Base-by-base conservation (phyloP, 352 stramenopile species). In the Pythium folliculosum region DNA sequence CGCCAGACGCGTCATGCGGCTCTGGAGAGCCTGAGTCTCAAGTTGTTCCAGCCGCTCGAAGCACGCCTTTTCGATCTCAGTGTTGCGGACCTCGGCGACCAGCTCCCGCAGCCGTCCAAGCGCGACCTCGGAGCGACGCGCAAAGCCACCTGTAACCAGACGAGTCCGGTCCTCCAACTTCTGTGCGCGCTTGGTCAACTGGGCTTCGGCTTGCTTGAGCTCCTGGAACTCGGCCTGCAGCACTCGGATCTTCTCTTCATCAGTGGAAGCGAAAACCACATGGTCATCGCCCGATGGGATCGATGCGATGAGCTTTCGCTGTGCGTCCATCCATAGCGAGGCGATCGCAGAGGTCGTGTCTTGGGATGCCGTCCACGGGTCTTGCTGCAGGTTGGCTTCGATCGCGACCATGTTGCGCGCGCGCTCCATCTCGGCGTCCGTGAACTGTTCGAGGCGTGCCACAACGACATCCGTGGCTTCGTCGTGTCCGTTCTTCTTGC, bases 371-470 rank as follows among this genome's bases (percentile, higher is more conserved):
- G 35, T 14, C 86, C 86, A 94, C 13, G 77, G 38, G 49, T 85
- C 75, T 2, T 37, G 40, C 3, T 57, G 58, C 35, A 94, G 55
- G 71, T 80, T 92, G 37, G 82, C 83, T 65, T 95, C 88, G 51
- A 95, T 83, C n/a, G 85, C 67, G 25, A 95, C 75, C 77, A 93
- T 87, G 69, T 92, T 90, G 27, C 77, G 76, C 10, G 86, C 88
- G 5, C 77, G 71, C 51, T 86, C 77, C 43, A 95, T 72, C 14
- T 86, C 78, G n/a, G 70, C 79, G 48, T 95, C 86, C 1, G 79
- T 74, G 49, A 94, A 90, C 37, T 76, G 48, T 8, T 78, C 30
- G 1, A 92, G 65, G 5, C 40, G 51, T 2, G 78, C 71, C 4
- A 73, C 64, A 22, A 44, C 60, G 6, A 45, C 63, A 7, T 63